Percentiles rank a stretch among this genome's conserved stretches.
Evolutionary conservation across 768 basidiomycete genomes (phyloP).

Genomic region (Auriscalpium vulgare): DNA sequence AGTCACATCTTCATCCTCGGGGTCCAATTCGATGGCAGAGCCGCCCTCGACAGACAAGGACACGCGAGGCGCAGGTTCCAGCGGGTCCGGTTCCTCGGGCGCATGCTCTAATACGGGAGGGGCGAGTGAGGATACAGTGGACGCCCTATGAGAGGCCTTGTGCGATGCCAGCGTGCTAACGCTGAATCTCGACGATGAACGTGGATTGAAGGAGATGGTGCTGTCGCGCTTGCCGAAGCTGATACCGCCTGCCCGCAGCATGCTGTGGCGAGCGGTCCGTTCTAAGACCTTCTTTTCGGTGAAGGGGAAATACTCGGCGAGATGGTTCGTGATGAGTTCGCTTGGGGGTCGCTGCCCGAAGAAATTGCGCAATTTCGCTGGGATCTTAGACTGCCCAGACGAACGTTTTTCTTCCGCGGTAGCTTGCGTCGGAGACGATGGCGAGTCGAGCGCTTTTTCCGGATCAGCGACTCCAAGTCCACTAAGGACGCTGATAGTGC

Average conservation of each 20-base stretch:
- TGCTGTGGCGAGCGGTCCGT: constrained; percentile 83
- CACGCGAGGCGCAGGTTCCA: constrained; percentile 55
- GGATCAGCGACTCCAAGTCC: constrained; percentile 85
- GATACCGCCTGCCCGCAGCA: constrained; percentile 56
- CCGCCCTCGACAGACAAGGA: constrained; percentile 74
- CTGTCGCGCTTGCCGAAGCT: constrained; percentile 40
- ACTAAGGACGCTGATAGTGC: constrained; percentile 89
- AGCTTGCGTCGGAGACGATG: constrained; percentile 41
- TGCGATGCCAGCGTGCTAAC: constrained; percentile 44
- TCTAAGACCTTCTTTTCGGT: constrained; percentile 87
- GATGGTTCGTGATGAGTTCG: constrained; percentile 91
- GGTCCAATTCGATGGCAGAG: constrained; percentile 51
- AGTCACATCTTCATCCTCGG: constrained; percentile 34
- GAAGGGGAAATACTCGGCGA: constrained; percentile 92
- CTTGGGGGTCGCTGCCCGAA: constrained; percentile 97
- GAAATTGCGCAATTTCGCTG: constrained; percentile 85
- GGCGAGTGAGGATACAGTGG: constrained; percentile 37
- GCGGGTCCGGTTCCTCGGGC: constrained; percentile 19
- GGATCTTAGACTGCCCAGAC: constrained; percentile 29
- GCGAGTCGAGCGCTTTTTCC: constrained; percentile 52
- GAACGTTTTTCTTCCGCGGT: constrained; percentile 27
- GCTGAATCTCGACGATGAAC: constrained; percentile 51
- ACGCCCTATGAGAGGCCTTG: constrained; percentile 34
- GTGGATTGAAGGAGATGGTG: constrained; percentile 37
- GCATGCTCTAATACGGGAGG: constrained; percentile 23